Percentiles rank a stretch among this genome's conserved stretches.
These are phyloP conservation scores for Lanmaoa rubissima DNA, from an alignment of 768 basidiomycete genomes.

Conservation along the genomic window DNA sequence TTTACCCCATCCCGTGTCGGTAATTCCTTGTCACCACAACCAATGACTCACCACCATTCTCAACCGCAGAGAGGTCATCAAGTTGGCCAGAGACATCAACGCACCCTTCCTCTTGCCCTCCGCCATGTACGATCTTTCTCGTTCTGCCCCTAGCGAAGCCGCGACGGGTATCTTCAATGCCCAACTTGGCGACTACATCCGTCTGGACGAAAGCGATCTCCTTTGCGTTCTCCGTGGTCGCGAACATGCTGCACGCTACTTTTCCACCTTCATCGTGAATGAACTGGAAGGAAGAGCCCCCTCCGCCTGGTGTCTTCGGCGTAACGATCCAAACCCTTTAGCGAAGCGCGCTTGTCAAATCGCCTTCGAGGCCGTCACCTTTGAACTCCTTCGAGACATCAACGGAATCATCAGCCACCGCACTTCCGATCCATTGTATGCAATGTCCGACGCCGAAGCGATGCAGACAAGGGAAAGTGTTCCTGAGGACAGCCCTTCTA, in stretches of 20 bases:
- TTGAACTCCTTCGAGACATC: conserved; percentile 70
- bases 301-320: conserved; percentile 47
- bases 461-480: conserved; percentile 59
- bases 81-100: conserved; percentile 56
- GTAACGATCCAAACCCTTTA: conserved; percentile 44
- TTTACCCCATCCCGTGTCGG: conserved; percentile 71
- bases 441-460: conserved; percentile 62
- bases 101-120: conserved; percentile 63
- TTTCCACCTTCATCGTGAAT: conserved; percentile 75
- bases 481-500: conserved; percentile 40
- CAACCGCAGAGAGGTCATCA: conserved; percentile 56
- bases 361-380: conserved; percentile 72
- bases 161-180: conserved; percentile 48
- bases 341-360: conserved; percentile 60
- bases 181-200: conserved; percentile 39
- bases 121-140: conserved; percentile 79
- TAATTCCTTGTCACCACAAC: conserved; percentile 8
- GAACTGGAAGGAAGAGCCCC: conserved; percentile 66
- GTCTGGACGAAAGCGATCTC: conserved; percentile 49
- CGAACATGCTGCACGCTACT: conserved; percentile 69
- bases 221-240: conserved; percentile 63
- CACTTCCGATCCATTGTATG: conserved; percentile 68
- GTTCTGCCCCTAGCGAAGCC: conserved; percentile 60
- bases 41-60: conserved; percentile 6
- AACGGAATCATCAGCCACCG: conserved; percentile 66